phyloP scores from a whole-genome alignment of 2,329 filamentous ascomycete species.

The Xylaria polymorpha region DNA sequence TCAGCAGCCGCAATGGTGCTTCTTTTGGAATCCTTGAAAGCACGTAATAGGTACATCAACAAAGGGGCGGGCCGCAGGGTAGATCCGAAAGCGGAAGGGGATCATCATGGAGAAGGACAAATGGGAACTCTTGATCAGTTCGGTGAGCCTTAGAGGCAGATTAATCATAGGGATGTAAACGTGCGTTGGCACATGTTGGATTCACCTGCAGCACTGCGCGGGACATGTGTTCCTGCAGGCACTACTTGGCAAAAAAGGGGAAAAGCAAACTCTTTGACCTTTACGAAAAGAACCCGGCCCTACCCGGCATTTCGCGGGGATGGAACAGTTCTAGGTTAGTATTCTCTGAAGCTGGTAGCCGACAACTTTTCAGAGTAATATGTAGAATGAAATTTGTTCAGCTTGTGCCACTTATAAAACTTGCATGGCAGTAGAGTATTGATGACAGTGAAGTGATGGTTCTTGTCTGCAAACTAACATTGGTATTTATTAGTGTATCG shows the following conservation, averaged over 20 bases:
- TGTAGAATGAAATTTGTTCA: neutral
- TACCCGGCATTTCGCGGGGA: slow-evolving; percentile 11
- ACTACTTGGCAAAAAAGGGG: slow-evolving; percentile 13
- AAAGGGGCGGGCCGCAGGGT: slow-evolving; percentile 39
- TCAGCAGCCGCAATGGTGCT: slow-evolving; percentile 27
- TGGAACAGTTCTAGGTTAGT: neutral
- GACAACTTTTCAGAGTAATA: neutral
- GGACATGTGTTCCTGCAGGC: slow-evolving; percentile 24
- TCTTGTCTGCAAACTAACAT: neutral
- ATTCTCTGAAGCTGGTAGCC: neutral
- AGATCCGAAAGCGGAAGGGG: slow-evolving; percentile 41
- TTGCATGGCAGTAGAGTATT: neutral
- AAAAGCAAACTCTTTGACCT: slow-evolving; percentile 14
- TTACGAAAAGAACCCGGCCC: slow-evolving; percentile 17
- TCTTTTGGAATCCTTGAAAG: slow-evolving; percentile 22
- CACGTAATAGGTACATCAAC: slow-evolving; percentile 27
- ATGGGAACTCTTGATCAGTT: slow-evolving; percentile 12
- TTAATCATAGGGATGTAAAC: neutral
- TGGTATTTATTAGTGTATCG: neutral
- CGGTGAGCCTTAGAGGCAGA: neutral
- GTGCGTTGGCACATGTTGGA: slow-evolving; percentile 22
- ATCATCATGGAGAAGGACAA: slow-evolving; percentile 27
- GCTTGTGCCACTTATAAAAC: neutral
- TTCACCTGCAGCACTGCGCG: slow-evolving; percentile 22
- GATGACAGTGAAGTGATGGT: neutral